Evolutionary conservation across 208 protist species (phyloP), one percentile per base, ranked within the genome.

Genomic region (Acanthamoeba comandoni): DNA sequence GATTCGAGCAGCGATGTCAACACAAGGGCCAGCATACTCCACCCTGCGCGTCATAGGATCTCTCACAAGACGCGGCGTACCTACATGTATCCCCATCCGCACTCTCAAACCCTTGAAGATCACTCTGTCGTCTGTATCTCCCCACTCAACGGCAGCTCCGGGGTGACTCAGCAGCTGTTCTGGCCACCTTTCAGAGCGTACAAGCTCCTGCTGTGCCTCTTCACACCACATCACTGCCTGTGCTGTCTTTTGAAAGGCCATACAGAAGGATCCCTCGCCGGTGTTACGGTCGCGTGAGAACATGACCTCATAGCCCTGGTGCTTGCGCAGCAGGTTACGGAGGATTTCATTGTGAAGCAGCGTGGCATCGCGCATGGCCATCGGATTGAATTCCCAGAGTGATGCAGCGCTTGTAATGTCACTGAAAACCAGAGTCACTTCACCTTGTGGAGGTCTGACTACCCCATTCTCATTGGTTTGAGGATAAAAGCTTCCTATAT

Each of bases 331-430:
- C 70, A 70, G 35, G 5, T 2, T 48, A 13, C 87, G 2, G 22
- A 91, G 29, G 7, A 92, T 2, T 9, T 22, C 2, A 31, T 91
- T 91, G 70, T 91, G 87, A 3, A 91, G 79, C 2, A 35, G 29
- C 7, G 65, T 88, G 31, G 87, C 87, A 19, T 70, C 48, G 0
- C 9, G 2, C 87, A 91, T 91, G 77, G 69, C 70, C 3, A 48
- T 2, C 2, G 87, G 87, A 9, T 65, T 52, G 2, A n/a, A 53
- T 79, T 91, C 87, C 87, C 87, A 91, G 29, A 79, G 87, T 17
- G 35, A 57, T 0, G 87, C 65, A n/a, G 79, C 29, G 1, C 79
- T 31, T 91, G 39, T 35, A 17, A 91, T 49, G 77, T 91, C 87
- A 24, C 77, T 88, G 70, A 91, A 91, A 3, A 64, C 87, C 0